Percentiles rank a stretch among this genome's conserved stretches.
Evolutionary conservation across 2,329 filamentous ascomycete genomes (phyloP).

Genomic region (Magnaporthales sp.): DNA sequence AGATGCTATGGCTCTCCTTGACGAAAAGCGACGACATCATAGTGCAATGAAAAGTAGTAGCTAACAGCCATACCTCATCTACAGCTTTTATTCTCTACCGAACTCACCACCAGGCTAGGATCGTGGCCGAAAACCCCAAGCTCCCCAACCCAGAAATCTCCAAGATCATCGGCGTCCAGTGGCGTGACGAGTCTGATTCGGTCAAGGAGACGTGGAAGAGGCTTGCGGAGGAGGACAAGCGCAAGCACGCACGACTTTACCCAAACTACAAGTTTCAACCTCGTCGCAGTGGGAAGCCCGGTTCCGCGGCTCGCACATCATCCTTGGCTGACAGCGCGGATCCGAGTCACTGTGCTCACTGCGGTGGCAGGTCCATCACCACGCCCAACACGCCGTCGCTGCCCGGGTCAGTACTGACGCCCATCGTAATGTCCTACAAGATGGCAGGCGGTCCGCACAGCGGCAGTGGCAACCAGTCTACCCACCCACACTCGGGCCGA

Average conservation of each 20-base stretch:
- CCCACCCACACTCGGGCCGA: neutral
- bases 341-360: conserved; percentile 57
- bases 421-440: neutral
- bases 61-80: neutral
- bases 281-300: conserved; percentile 46
- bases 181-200: conserved; percentile 67
- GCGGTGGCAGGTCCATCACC: conserved; percentile 58
- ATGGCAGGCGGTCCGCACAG: neutral
- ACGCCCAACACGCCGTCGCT: conserved; percentile 45
- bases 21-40: neutral
- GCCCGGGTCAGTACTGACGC: conserved; percentile 5
- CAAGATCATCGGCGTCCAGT: conserved; percentile 92
- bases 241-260: conserved; percentile 79
- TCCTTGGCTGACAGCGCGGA: conserved; percentile 18
- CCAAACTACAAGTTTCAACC: conserved; percentile 94
- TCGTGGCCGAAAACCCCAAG: conserved; percentile 76
- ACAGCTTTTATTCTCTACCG: conserved; percentile 96
- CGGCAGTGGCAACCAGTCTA: neutral
- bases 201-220: conserved; percentile 81
- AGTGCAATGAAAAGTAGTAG: neutral
- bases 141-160: conserved; percentile 93
- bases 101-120: conserved; percentile 78
- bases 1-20: neutral
- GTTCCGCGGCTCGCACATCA: neutral
- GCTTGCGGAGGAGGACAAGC: conserved; percentile 88